Conservation (phyloP, 2,329 filamentous ascomycete species). For the Torrubiella hemipterigena region DNA sequence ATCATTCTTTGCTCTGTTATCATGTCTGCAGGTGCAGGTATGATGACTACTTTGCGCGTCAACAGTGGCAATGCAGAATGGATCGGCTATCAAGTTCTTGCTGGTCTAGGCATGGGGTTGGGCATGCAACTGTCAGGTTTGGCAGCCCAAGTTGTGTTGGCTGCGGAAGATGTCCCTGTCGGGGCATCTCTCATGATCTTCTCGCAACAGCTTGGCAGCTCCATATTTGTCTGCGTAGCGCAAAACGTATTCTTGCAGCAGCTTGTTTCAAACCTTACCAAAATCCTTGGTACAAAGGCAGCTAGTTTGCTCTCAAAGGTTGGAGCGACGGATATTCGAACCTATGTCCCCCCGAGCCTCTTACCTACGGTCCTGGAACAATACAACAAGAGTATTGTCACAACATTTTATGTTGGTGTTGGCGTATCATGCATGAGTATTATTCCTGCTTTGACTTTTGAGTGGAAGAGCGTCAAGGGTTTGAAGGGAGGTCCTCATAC, state of each 20-base stretch:
- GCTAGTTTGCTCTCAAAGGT: conserved; percentile 9
- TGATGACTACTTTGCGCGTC: conserved; percentile 23
- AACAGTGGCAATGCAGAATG: conserved; percentile 17
- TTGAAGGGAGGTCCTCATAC: too few species aligned
- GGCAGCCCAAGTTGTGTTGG: conserved; percentile 25
- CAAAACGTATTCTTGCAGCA: conserved; percentile 33
- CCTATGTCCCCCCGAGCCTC: conserved; percentile 10
- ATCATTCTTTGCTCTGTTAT: conserved; percentile 17
- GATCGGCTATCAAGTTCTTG: conserved; percentile 27
- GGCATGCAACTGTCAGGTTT: conserved; percentile 25
- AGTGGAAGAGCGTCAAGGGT: conserved; percentile 38
- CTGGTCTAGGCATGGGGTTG: conserved; percentile 24
- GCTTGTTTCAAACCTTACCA: conserved; percentile 20
- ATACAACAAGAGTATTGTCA: conserved; percentile 22
- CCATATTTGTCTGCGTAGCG: conserved; percentile 31
- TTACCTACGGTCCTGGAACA: conserved; percentile 18
- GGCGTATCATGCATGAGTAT: conserved; percentile 27
- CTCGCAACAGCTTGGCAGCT: conserved; percentile 19
- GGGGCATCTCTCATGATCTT: conserved; percentile 27
- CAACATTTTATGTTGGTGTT: conserved; percentile 22
- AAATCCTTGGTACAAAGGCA: conserved; percentile 16
- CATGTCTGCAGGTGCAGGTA: conserved; percentile 17
- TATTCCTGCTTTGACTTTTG: conserved; percentile 23
- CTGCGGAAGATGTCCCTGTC: conserved; percentile 23
- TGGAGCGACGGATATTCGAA: conserved; percentile 18